Conservation (phyloP, 2,329 filamentous ascomycete species). For the Paraphaeosphaeria sporulosa region DNA sequence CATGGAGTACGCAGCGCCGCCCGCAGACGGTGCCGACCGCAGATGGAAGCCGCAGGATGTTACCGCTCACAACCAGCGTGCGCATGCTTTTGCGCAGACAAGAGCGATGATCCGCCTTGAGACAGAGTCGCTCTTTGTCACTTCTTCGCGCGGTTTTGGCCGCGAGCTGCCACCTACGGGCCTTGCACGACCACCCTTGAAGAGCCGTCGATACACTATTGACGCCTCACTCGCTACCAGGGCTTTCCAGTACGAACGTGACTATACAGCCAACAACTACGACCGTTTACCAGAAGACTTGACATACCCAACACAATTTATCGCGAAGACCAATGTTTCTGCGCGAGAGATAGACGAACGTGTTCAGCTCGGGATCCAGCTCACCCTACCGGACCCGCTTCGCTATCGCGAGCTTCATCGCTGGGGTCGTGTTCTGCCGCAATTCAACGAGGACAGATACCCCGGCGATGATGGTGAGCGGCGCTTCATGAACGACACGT, state of each 20-base stretch:
- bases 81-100: slow-evolving; percentile 20
- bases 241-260: not conserved
- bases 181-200: slow-evolving; percentile 20
- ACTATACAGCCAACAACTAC: not conserved
- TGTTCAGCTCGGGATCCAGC: not conserved
- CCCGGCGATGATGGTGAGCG: not conserved
- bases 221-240: slow-evolving; percentile 20
- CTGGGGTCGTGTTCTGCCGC: not conserved
- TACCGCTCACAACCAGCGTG: slow-evolving; percentile 7
- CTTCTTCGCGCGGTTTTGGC: slow-evolving; percentile 25
- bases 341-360: slow-evolving; percentile 11
- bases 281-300: not conserved
- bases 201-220: slow-evolving; percentile 31
- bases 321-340: not conserved
- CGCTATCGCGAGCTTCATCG: slow-evolving; percentile 17
- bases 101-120: slow-evolving; percentile 11
- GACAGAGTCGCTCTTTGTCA: slow-evolving; percentile 15
- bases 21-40: not conserved
- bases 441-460: slow-evolving; percentile 15
- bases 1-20: not conserved
- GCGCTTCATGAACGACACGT: slow-evolving; percentile 16
- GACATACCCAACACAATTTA: not conserved
- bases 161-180: slow-evolving; percentile 23
- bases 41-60: not conserved
- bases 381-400: slow-evolving; percentile 18